phyloP scores from a whole-genome alignment of 345 rosid genomes.

The Diplotaxis tenuifolia region DNA sequence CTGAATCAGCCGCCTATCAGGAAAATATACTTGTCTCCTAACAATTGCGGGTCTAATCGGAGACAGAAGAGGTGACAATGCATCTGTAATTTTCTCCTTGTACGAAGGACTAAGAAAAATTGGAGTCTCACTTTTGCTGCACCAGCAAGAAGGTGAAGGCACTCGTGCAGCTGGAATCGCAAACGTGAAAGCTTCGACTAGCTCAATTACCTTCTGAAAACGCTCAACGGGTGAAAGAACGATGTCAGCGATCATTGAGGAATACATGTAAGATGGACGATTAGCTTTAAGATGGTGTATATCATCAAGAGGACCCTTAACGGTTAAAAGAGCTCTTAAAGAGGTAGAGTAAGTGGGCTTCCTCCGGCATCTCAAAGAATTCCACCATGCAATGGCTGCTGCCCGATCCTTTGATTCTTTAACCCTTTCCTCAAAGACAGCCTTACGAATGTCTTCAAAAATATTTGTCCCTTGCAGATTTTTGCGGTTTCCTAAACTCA shows the following conservation, averaged over 20 bases:
- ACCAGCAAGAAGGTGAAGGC: slow-evolving; percentile 78
- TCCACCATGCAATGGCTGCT: slow-evolving; percentile 96
- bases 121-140: slow-evolving; percentile 61
- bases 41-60: slow-evolving; percentile 96
- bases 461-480: slow-evolving; percentile 66
- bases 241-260: slow-evolving; percentile 73
- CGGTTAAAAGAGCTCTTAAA: slow-evolving; percentile 52
- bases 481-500: slow-evolving; percentile 31
- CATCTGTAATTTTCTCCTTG: slow-evolving; percentile 61
- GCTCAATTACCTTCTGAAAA: slow-evolving; percentile 69
- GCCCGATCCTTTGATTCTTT: slow-evolving; percentile 75
- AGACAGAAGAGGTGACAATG: slow-evolving; percentile 69
- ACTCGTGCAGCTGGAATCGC: slow-evolving; percentile 96
- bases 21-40: slow-evolving; percentile 91
- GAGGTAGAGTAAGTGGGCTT: slow-evolving; percentile 83
- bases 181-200: slow-evolving; percentile 85
- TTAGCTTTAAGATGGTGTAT: slow-evolving; percentile 53
- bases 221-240: slow-evolving; percentile 89
- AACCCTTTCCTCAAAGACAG: slow-evolving; percentile 68
- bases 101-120: slow-evolving; percentile 61
- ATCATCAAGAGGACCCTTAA: slow-evolving; percentile 63
- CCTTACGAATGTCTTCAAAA: slow-evolving; percentile 82
- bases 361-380: slow-evolving; percentile 88
- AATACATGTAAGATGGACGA: slow-evolving; percentile 50
- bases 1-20: slow-evolving; percentile 96